Evolutionary conservation across 225 moss, liverwort and hornwort species (phyloP).

Genomic region (Takakia lepidozioides): DNA sequence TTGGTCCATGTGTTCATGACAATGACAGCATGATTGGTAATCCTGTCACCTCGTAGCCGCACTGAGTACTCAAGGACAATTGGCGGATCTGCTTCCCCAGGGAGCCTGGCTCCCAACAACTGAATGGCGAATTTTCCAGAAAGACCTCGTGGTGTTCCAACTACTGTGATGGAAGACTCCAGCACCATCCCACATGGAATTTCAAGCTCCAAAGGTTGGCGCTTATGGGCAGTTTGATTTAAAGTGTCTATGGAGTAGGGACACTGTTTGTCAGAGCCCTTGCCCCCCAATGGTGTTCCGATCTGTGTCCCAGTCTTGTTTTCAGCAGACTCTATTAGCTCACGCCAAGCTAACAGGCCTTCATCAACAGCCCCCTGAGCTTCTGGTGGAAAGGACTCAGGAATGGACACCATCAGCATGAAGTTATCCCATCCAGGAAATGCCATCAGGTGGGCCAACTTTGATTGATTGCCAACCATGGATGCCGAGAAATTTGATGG

Average conservation of each 20-base stretch:
- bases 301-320: too few relatives aligned
- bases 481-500: too few relatives aligned
- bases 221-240: conserved; percentile 9
- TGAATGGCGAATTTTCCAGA: conserved; percentile 24
- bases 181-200: conserved; percentile 41
- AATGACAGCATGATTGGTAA: conserved; percentile 34
- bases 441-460: too few relatives aligned
- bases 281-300: too few relatives aligned
- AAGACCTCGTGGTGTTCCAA: conserved; percentile 18
- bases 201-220: not conserved
- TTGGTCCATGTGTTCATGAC: conserved; percentile 50
- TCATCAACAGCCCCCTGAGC: conserved; percentile 27
- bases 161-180: conserved; percentile 33
- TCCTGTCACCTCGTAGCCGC: conserved; percentile 26
- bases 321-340: conserved; percentile 15
- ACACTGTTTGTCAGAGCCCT: conserved; percentile 25
- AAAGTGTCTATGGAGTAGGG: conserved; percentile 22
- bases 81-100: conserved; percentile 6
- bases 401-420: too few relatives aligned
- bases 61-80: conserved; percentile 40
- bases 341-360: conserved; percentile 29
- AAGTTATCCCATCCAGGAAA: conserved; percentile 11
- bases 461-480: too few relatives aligned
- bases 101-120: conserved; percentile 19
- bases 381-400: too few relatives aligned